Evolutionary conservation across 495 filamentous ascomycete species (phyloP).

Genomic region (Daldinia caldariorum): DNA sequence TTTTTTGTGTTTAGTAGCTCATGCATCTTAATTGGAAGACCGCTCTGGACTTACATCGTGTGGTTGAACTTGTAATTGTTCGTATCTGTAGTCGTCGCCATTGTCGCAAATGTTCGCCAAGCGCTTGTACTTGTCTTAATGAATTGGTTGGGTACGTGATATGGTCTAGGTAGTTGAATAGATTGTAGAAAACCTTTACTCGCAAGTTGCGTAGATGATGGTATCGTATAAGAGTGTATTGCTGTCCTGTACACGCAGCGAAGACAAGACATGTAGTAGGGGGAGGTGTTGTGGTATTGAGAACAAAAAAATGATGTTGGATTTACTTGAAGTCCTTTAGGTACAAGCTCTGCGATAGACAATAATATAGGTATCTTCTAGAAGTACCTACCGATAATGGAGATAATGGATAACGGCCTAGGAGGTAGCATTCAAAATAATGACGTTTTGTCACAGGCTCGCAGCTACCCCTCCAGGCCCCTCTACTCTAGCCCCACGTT

Average conservation of each 20-base stretch:
- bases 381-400: neutral
- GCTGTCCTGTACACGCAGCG: constrained; percentile 26
- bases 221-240: constrained; percentile 12
- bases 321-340: too few relatives aligned
- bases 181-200: neutral
- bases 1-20: constrained; percentile 1
- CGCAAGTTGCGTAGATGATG: constrained; percentile 4
- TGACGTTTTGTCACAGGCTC: constrained; percentile 35
- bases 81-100: constrained; percentile 75
- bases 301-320: neutral
- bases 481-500: constrained; percentile 1
- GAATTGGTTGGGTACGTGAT: neutral
- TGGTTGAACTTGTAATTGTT: constrained; percentile 90
- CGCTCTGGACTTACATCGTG: constrained; percentile 66
- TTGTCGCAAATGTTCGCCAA: constrained; percentile 59
- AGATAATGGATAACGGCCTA: neutral
- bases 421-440: constrained; percentile 12
- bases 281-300: neutral
- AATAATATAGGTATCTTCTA: neutral
- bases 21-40: neutral
- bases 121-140: constrained; percentile 9
- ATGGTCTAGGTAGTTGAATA: neutral
- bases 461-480: constrained; percentile 30
- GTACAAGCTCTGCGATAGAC: too few relatives aligned
- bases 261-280: constrained; percentile 15